Conservation (phyloP, 768 basidiomycete species). For the Coprinopsis cinerea region DNA sequence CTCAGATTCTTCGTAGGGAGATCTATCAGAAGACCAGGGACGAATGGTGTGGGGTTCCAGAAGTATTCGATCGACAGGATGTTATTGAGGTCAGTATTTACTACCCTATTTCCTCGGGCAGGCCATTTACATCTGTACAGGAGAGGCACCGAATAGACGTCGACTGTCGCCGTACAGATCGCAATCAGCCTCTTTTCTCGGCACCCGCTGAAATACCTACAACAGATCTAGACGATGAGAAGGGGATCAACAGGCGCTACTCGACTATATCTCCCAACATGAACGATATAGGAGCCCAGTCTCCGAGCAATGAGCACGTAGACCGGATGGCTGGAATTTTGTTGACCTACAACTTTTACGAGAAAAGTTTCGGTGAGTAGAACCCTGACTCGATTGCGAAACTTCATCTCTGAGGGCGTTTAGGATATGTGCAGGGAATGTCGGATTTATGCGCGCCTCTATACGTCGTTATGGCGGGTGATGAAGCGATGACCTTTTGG, state of each 20-base stretch:
- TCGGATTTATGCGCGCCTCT: slow-evolving; percentile 92
- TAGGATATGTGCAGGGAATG: slow-evolving; percentile 98
- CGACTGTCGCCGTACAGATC: slow-evolving; percentile 93
- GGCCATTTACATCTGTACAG: slow-evolving; percentile 25
- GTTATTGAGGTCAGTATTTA: slow-evolving; percentile 61
- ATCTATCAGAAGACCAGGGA: slow-evolving; percentile 67
- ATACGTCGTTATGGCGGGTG: slow-evolving; percentile 84
- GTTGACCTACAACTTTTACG: slow-evolving; percentile 86
- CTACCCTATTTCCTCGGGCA: slow-evolving; percentile 2
- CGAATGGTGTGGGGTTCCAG: slow-evolving; percentile 80
- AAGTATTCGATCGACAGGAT: slow-evolving; percentile 75
- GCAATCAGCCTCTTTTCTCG: slow-evolving; percentile 86
- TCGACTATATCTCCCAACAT: slow-evolving; percentile 73
- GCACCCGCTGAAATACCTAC: slow-evolving; percentile 30
- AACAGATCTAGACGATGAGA: slow-evolving; percentile 44
- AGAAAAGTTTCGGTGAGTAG: slow-evolving; percentile 75
- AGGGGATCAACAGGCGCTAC: slow-evolving; percentile 46
- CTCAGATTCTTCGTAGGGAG: slow-evolving; percentile 34
- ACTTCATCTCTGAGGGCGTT: not conserved
- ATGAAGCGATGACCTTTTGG: slow-evolving; percentile 94
- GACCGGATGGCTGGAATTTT: slow-evolving; percentile 82
- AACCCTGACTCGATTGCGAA: slow-evolving; percentile 5
- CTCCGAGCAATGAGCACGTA: slow-evolving; percentile 87
- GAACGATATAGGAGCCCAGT: slow-evolving; percentile 76
- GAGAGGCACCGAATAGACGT: slow-evolving; percentile 95